Evolutionary conservation across 2,329 filamentous ascomycete genomes (phyloP), one percentile per base, ranked within the genome.

Genomic region (Xylaria sp.): DNA sequence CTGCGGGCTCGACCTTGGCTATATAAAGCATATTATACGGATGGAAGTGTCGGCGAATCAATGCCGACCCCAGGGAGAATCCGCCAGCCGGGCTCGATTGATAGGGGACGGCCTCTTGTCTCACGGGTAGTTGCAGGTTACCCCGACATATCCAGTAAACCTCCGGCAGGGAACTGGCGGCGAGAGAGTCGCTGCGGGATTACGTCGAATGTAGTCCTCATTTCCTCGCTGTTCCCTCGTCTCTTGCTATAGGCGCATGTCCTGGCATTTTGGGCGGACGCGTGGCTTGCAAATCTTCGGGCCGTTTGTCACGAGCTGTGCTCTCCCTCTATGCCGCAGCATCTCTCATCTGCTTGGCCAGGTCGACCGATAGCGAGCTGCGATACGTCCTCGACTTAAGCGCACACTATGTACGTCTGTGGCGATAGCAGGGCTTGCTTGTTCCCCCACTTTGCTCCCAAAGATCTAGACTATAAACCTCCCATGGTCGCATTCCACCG

Each of bases 121-220:
- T 73, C 67, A 71, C 76, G 73, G 75, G 57, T 74, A 71, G 70
- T 69, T 76, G 76, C 76, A 77, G 69, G 31, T 58, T 50, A 70
- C 66, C 71, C 72, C 69, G 67, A 71, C 65, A 62, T 69, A 64
- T 54, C 55, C 39, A 69, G 57, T 63, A 67, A 61, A 60, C 67
- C 56, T 59, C 55, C 61, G 68, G 65, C 68, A 69, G 60, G 63
- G 58, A 59, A 66, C 39, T 68, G 68, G 65, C 68, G 68, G 67
- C 64, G 59, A 66, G 64, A 63, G 46, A 62, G 58, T 59, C 51
- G 59, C 65, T 52, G 48, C 62, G 65, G 59, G 56, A 39, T 72
- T 72, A 44, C 28, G 39, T 72, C 58, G 37, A 63, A 52, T 56
- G 64, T 65, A 70, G 39, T 61, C 44, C 61, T 50, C 37, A 28